phyloP scores from a whole-genome alignment of 1,284 basidiomycete species.

The Heterobasidion annosum region DNA sequence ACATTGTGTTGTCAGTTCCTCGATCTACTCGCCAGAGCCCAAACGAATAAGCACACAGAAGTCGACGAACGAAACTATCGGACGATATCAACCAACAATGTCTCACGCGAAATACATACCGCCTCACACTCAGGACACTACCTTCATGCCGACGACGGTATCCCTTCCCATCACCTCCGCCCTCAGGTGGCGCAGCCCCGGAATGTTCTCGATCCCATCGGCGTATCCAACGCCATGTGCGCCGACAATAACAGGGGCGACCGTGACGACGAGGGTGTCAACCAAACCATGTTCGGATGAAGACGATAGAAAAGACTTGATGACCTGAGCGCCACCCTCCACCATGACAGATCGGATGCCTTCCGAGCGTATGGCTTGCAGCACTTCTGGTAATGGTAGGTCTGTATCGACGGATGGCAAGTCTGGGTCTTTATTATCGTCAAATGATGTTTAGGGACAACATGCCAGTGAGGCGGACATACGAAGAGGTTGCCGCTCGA shows the following conservation, averaged over 20 bases:
- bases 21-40: too few species aligned
- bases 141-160: constrained; percentile 12
- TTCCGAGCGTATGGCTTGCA: constrained; percentile 39
- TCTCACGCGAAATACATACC: too few species aligned
- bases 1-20: too few species aligned
- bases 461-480: neutral
- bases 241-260: constrained; percentile 78
- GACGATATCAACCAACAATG: too few species aligned
- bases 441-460: neutral
- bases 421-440: constrained; percentile 3
- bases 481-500: constrained; percentile 11
- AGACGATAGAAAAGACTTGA: constrained; percentile 60
- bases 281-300: constrained; percentile 26
- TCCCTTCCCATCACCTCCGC: constrained; percentile 20
- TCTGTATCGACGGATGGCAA: constrained; percentile 23
- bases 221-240: constrained; percentile 58
- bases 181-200: constrained; percentile 17
- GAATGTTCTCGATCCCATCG: constrained; percentile 7
- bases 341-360: constrained; percentile 83
- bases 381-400: constrained; percentile 40
- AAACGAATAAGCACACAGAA: too few species aligned
- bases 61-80: too few species aligned
- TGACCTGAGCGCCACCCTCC: constrained; percentile 86
- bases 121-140: constrained; percentile 2
- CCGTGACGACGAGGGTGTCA: constrained; percentile 73